Evolutionary conservation across 768 basidiomycete species (phyloP).

Genomic region (Leucogyrophana mollusca): DNA sequence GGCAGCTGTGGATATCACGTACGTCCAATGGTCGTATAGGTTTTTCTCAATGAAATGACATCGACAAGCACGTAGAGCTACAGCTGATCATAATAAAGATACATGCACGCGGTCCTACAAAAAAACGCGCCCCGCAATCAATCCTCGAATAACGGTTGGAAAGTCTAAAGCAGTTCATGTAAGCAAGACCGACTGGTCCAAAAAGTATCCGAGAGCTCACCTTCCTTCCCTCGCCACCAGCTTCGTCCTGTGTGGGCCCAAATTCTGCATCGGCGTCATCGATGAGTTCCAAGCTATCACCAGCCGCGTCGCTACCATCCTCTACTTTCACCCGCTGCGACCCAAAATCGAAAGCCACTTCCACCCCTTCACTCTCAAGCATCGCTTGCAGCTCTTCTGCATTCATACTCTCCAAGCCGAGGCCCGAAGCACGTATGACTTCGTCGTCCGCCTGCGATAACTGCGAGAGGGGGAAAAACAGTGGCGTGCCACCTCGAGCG

Average conservation of each 20-base stretch:
- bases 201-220: conserved; percentile 9
- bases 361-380: conserved; percentile 33
- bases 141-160: conserved; percentile 33
- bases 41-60: no score
- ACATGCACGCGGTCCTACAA: no score
- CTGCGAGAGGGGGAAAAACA: conserved; percentile 57
- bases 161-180: conserved; percentile 15
- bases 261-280: conserved; percentile 25
- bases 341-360: conserved; percentile 24
- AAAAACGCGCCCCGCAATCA: conserved; percentile 10
- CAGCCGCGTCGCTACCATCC: conserved; percentile 8
- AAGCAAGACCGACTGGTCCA: neutral
- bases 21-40: no score
- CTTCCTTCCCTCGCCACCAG: conserved; percentile 20
- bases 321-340: conserved; percentile 5
- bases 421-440: conserved; percentile 55
- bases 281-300: conserved; percentile 27
- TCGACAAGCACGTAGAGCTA: no score
- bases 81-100: no score
- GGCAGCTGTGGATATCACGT: no score
- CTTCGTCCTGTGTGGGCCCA: conserved; percentile 28
- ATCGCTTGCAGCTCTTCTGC: conserved; percentile 54
- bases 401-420: conserved; percentile 69
- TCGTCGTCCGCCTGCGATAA: conserved; percentile 55
- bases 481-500: conserved; percentile 11